Evolutionary conservation across 805 yeast genomes (phyloP).

Genomic region (Schizosaccharomyces octosporus): DNA sequence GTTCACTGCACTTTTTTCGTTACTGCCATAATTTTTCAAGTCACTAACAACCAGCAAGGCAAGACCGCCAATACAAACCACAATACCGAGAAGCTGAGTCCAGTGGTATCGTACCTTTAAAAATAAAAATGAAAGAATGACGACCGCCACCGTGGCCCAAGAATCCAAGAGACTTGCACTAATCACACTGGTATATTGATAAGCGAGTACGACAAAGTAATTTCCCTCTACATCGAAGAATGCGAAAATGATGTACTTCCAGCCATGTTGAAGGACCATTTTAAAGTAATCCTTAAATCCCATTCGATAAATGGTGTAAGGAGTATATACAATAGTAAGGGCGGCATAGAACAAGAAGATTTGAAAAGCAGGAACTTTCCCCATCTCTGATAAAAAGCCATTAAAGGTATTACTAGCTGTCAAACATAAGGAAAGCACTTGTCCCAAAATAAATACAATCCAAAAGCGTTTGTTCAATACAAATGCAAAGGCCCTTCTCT

Average conservation of each 20-base stretch:
- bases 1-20: constrained; percentile 18
- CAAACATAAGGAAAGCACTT: constrained; percentile 18
- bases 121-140: constrained; percentile 18
- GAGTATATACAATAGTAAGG: constrained; percentile 17
- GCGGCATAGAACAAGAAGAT: constrained; percentile 19
- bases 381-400: constrained; percentile 17
- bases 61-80: constrained; percentile 20
- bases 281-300: constrained; percentile 17
- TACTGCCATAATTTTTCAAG: constrained; percentile 14
- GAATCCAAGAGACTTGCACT: constrained; percentile 22
- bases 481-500: constrained; percentile 9
- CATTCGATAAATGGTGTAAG: constrained; percentile 17
- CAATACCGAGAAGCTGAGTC: constrained; percentile 20
- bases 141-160: constrained; percentile 23
- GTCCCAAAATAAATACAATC: constrained; percentile 20
- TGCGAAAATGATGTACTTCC: constrained; percentile 20
- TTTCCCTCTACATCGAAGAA: constrained; percentile 24
- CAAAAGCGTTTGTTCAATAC: constrained; percentile 16
- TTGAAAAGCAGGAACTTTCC: constrained; percentile 23
- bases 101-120: constrained; percentile 23
- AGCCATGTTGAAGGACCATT: constrained; percentile 15
- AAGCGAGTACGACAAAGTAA: constrained; percentile 22
- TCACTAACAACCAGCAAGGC: constrained; percentile 20
- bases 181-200: constrained; percentile 20
- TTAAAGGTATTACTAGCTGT: constrained; percentile 22